A percentile compares a stretch with the other conserved stretches of the same genome.
These are phyloP conservation scores for Hypoxylon sp. DNA, from an alignment of 2,329 filamentous ascomycete species.

Conservation along the genomic window DNA sequence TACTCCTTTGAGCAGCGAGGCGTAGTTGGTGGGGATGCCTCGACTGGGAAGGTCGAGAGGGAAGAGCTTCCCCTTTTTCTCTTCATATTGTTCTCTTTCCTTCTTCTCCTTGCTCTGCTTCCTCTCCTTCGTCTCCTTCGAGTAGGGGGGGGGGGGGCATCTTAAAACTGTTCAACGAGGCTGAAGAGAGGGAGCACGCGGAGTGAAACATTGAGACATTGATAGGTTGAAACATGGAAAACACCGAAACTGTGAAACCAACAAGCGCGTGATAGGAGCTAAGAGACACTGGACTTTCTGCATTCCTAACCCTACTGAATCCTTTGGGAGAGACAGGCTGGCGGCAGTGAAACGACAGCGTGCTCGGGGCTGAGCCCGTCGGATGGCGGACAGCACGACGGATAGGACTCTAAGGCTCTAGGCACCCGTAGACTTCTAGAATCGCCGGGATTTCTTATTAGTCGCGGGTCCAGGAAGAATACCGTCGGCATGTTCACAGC, in stretches of 20 bases:
- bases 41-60: neutral
- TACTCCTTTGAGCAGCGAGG: neutral
- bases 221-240: neutral
- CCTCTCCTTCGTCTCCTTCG: too few relatives aligned
- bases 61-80: too few relatives aligned
- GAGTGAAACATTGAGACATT: neutral
- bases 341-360: neutral
- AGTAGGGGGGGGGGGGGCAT: neutral
- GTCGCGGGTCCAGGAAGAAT: neutral
- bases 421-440: too few relatives aligned
- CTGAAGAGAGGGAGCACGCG: neutral
- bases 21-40: neutral
- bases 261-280: too few relatives aligned
- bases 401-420: too few relatives aligned
- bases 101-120: too few relatives aligned
- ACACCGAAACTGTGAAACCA: neutral
- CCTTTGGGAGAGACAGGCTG: neutral
- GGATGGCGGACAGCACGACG: neutral
- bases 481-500: neutral
- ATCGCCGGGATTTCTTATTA: neutral
- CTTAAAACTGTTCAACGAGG: slow-evolving; percentile 6
- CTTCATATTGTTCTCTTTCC: too few relatives aligned
- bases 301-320: neutral
- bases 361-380: neutral
- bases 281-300: too few relatives aligned